phyloP scores from a whole-genome alignment of 768 basidiomycete genomes.

The Mycena filopes region DNA sequence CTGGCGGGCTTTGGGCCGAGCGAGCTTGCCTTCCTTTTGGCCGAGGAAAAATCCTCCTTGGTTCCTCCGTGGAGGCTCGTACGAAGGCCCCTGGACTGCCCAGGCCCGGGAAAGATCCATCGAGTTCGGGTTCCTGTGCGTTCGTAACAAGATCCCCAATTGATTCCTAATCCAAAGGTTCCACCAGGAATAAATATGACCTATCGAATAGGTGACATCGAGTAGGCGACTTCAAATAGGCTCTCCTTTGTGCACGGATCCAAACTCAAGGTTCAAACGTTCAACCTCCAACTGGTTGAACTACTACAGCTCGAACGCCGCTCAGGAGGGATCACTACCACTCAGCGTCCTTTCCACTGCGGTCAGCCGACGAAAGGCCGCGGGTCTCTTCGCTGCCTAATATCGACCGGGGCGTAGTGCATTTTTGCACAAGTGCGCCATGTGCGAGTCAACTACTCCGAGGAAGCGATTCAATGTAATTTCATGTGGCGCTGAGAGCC shows the following conservation, averaged over 20 bases:
- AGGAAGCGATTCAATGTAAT: neutral
- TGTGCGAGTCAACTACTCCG: neutral
- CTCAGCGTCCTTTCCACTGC: neutral
- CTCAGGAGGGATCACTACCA: constrained; percentile 1
- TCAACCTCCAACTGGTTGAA: neutral
- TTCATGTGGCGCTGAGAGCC: too few relatives aligned
- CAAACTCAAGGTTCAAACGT: constrained; percentile 17
- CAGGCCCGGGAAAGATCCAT: too few relatives aligned
- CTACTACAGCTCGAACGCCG: neutral
- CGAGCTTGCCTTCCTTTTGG: too few relatives aligned
- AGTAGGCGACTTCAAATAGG: constrained; percentile 22
- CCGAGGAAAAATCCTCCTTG: neutral
- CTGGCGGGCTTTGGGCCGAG: too few relatives aligned
- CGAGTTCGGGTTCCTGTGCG: neutral
- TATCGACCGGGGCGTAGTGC: neutral
- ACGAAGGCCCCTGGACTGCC: neutral
- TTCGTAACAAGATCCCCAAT: neutral
- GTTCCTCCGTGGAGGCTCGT: neutral
- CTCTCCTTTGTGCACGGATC: constrained; percentile 25
- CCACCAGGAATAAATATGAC: neutral
- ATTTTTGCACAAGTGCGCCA: neutral
- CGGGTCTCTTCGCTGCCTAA: constrained; percentile 8
- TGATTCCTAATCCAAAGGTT: neutral
- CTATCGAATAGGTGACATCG: too few relatives aligned
- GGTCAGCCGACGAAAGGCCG: constrained; percentile 1